phyloP scores from a whole-genome alignment of 352 stramenopile genomes.

The Pythium rishiriense region DNA sequence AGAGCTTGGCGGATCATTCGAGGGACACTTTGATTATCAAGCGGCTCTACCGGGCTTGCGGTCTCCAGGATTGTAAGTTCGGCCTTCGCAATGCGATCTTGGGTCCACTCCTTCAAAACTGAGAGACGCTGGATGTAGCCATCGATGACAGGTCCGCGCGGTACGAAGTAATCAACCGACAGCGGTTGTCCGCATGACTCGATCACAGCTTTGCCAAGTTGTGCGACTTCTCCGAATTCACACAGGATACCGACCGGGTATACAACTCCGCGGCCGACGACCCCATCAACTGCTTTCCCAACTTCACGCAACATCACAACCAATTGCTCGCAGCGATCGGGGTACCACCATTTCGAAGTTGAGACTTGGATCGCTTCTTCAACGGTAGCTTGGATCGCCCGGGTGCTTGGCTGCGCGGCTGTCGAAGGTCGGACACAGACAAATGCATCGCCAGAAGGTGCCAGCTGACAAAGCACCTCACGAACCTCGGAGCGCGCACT shows the following conservation, averaged over 20 bases:
- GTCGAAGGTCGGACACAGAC: not conserved
- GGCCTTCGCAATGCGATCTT: not conserved
- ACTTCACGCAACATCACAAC: not conserved
- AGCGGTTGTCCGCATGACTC: slow-evolving; percentile 5
- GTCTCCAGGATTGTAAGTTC: not conserved
- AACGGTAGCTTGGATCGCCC: not conserved
- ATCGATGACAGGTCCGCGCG: slow-evolving; percentile 5
- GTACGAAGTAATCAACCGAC: slow-evolving; percentile 10
- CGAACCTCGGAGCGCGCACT: not conserved
- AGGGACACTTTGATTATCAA: not conserved
- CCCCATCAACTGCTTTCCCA: not conserved
- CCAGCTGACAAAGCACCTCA: not conserved
- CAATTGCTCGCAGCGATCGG: slow-evolving; percentile 4
- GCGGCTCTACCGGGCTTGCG: not conserved
- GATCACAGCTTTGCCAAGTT: slow-evolving; percentile 6
- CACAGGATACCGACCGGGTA: not conserved
- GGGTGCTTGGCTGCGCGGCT: not conserved
- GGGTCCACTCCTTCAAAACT: not conserved
- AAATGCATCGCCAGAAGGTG: not conserved
- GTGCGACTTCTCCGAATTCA: slow-evolving; percentile 5
- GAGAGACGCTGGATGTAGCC: not conserved
- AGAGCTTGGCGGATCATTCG: slow-evolving; percentile 7
- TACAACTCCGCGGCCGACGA: slow-evolving; percentile 3
- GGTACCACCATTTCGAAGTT: slow-evolving; percentile 4
- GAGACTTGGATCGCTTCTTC: not conserved